Base-by-base conservation (phyloP, 2,329 filamentous ascomycete species). In the Fusarium cyanostomum region DNA sequence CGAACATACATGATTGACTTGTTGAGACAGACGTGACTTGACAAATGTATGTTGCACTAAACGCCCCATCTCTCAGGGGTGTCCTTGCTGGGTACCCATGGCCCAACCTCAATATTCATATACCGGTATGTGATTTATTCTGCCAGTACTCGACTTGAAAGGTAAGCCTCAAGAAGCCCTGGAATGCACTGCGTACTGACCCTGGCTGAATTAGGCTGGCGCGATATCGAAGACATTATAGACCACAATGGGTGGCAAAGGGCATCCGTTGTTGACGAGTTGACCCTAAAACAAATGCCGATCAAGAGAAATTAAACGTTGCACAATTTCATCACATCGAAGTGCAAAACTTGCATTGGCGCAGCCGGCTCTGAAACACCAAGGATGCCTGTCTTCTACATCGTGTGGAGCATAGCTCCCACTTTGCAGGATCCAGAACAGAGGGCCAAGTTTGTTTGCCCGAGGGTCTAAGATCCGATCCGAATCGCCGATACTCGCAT, bases 301-400 rank as follows among this genome's bases (percentile, higher is more conserved):
- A 33, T n/a, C 5, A 11, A 3, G 33, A 26, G 31, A 45, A 52
- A 52, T 39, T 8, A 56, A 56, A 52, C 16, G 15, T 45, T 46
- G 48, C 53, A 52, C 49, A 52, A 45, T 9, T 37, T 12, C 15
- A 21, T 21, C 6, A 21, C 15, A 8, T 44, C 16, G n/a, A 58
- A 24, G 52, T 62, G 61, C 33, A 65, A 58, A 30, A 54, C 52
- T 31, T 65, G 62, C 62, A 55, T 55, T n/a, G 51, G 62, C 28
- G 37, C 34, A 30, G 31, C 34, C 33, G 45, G 28, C 6, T 39
- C 33, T 62, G 62, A 66, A 65, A 65, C 62, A 64, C 34, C 53
- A 39, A 65, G 49, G 35, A 24, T 33, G 18, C 21, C 18, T 56
- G 24, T 48, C 35, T 46, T 27, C 39, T 43, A 44, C 61, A 62